Evolutionary conservation across 768 basidiomycete species (phyloP).

Genomic region (Russula dissimulans): DNA sequence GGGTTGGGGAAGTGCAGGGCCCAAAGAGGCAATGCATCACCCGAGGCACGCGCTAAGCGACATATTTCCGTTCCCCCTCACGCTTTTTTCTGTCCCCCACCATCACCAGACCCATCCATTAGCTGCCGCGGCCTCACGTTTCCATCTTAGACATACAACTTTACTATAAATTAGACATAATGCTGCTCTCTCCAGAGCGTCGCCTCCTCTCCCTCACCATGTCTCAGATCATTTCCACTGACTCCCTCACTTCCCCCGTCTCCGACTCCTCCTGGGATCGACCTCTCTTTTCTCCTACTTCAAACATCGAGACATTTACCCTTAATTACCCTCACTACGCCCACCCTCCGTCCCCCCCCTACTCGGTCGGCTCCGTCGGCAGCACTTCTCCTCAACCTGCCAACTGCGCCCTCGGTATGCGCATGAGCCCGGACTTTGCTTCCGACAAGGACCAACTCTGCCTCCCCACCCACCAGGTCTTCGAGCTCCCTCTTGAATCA

Average conservation of each 20-base stretch:
- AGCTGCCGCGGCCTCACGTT: slow-evolving; percentile 15
- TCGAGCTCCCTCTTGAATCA: slow-evolving; percentile 43
- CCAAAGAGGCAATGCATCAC: slow-evolving; percentile 3
- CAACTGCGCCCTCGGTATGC: slow-evolving; percentile 44
- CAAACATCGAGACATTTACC: slow-evolving; percentile 27
- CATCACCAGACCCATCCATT: slow-evolving; percentile 20
- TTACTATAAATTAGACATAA: slow-evolving; percentile 20
- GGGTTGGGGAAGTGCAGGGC: neutral
- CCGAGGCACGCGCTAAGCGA: slow-evolving; percentile 12
- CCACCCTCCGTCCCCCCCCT: slow-evolving; percentile 31
- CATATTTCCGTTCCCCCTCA: slow-evolving; percentile 8
- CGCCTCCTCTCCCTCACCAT: slow-evolving; percentile 31
- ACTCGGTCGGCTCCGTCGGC: slow-evolving; percentile 36
- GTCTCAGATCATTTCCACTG: slow-evolving; percentile 49
- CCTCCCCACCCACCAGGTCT: slow-evolving; percentile 63
- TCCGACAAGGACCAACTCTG: slow-evolving; percentile 44
- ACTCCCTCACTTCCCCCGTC: slow-evolving; percentile 49
- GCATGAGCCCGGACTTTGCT: slow-evolving; percentile 35
- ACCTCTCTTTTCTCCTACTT: slow-evolving; percentile 32
- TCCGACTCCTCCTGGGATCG: slow-evolving; percentile 44
- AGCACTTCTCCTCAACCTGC: slow-evolving; percentile 24
- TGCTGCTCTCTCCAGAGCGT: slow-evolving; percentile 21
- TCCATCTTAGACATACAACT: slow-evolving; percentile 10
- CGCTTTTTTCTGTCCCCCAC: slow-evolving; percentile 16
- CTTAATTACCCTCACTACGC: slow-evolving; percentile 20